Percentiles rank a stretch among this genome's conserved stretches.
Conservation (phyloP, 1,284 basidiomycete species). For the Schizopora paradoxa region DNA sequence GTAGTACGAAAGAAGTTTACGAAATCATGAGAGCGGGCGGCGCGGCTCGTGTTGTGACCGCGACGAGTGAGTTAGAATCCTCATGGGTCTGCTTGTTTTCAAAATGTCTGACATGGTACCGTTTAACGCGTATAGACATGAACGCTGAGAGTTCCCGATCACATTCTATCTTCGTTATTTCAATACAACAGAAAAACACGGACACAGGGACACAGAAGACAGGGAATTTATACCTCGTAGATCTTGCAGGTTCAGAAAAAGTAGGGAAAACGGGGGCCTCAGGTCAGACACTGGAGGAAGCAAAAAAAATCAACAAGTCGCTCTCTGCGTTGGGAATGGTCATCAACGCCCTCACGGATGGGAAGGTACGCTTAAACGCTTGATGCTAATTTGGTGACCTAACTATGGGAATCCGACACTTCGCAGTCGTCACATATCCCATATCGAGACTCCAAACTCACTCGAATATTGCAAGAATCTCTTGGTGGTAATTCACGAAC, state of each 20-base stretch:
- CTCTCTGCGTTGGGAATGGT: conserved; percentile 98
- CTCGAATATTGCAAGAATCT: conserved; percentile 99
- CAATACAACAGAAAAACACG: conserved; percentile 94
- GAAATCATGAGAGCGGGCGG: conserved; percentile 99
- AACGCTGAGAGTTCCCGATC: conserved; percentile 99
- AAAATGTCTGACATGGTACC: conserved; percentile 1
- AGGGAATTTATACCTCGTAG: conserved; percentile 96
- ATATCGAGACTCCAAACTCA: conserved; percentile 99
- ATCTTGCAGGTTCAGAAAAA: conserved; percentile 98
- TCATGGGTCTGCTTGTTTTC: conserved; percentile 1
- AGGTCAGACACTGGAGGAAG: conserved; percentile 97
- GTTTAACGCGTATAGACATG: conserved; percentile 70
- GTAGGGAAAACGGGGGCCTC: conserved; percentile 99
- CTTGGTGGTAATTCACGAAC: conserved; percentile 98
- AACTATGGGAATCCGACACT: conserved; percentile 14
- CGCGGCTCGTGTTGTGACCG: conserved; percentile 85
- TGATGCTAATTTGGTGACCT: conserved; percentile 7
- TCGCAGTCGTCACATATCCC: conserved; percentile 91
- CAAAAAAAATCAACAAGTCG: conserved; percentile 99
- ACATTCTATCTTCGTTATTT: conserved; percentile 98
- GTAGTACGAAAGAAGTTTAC: conserved; percentile 94
- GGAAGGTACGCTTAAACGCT: conserved; percentile 63
- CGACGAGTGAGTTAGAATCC: conserved; percentile 83
- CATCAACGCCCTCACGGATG: conserved; percentile 96
- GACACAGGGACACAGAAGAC: conserved; percentile 95